Conservation (phyloP, 2,329 filamentous ascomycete species). For the Xylaria sp. region DNA sequence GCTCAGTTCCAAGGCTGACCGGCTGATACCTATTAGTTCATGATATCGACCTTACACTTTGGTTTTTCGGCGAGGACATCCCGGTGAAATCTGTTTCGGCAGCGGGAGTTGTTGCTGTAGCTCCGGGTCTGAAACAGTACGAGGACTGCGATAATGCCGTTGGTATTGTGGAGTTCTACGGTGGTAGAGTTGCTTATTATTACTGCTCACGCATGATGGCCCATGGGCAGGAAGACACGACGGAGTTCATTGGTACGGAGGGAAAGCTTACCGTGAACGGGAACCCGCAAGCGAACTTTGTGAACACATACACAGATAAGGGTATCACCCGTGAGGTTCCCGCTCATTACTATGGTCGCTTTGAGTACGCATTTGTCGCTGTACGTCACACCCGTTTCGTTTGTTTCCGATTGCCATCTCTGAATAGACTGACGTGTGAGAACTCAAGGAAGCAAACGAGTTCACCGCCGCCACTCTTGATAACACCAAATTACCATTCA, state of each 20-base stretch:
- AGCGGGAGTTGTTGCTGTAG: not conserved
- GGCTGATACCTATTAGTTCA: not conserved
- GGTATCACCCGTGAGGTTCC: constrained; percentile 70
- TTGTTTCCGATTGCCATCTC: not conserved
- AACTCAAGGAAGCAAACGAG: not conserved
- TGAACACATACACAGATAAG: constrained; percentile 62
- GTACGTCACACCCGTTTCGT: not conserved
- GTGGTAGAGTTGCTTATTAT: constrained; percentile 70
- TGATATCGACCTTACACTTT: not conserved
- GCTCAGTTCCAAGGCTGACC: not conserved
- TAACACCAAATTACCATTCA: constrained; percentile 37
- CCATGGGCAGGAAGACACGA: constrained; percentile 72
- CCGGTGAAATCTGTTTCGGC: not conserved
- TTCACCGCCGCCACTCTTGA: constrained; percentile 65
- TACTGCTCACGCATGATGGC: constrained; percentile 74
- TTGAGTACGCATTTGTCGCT: not conserved
- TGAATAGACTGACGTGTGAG: not conserved
- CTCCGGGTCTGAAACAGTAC: constrained; percentile 54
- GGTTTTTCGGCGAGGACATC: constrained; percentile 2
- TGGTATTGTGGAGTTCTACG: constrained; percentile 70
- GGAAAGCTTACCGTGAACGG: constrained; percentile 71
- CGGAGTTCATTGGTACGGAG: constrained; percentile 73
- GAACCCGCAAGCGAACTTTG: constrained; percentile 64
- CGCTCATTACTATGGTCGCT: constrained; percentile 69
- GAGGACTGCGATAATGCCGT: constrained; percentile 71